Evolutionary conservation across 352 stramenopile species (phyloP), one percentile per base, ranked within the genome.

Genomic region (Aphanomyces euteiches): DNA sequence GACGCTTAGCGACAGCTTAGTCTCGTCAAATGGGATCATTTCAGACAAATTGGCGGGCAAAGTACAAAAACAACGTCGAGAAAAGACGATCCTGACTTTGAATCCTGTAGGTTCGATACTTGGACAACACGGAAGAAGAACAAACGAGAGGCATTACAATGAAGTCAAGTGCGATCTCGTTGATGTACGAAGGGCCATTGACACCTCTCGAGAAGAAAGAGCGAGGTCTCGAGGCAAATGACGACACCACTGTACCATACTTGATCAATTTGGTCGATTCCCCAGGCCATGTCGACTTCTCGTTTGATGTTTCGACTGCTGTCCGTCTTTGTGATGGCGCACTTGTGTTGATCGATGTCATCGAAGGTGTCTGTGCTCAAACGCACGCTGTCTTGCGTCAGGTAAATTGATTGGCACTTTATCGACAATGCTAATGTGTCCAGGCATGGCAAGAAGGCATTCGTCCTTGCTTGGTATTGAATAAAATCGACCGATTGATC

Each of bases 71-170:
- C 47, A 7, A 10, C 36, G 19, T 45, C 43, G 58, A 28, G 6
- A 36, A 39, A 21, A 7, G 53, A 63, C 3, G 53, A 38, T 21
- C 3, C 17, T 70, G 28, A 15, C 39, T 43, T 66, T 36, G 54
- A 17, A 73, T 37, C 38, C 5, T 68, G 56, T 69, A 92, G 83
- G 83, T 94, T n/a, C 92, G 96, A 2, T 99, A 97, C 75, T 79
- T 99, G 61, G 96, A 99, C 80, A 97, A 91, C 73, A 92, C 92
- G 41, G 90, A 96, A 72, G 91, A 98, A 64, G 92, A 98, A 75
- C 96, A 98, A 79, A 80, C 90, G 19, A 88, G 96, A 47, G 96
- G 96, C 56, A 99, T 99, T 74, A 99, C 96, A 3, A 99, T 99
- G 95, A 96, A 98, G 77, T 92, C 89, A 41, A 98, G 89, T 43